These are phyloP conservation scores for Beauveria caledonica DNA, from an alignment of 2,329 filamentous ascomycete genomes.

Conservation along the genomic window DNA sequence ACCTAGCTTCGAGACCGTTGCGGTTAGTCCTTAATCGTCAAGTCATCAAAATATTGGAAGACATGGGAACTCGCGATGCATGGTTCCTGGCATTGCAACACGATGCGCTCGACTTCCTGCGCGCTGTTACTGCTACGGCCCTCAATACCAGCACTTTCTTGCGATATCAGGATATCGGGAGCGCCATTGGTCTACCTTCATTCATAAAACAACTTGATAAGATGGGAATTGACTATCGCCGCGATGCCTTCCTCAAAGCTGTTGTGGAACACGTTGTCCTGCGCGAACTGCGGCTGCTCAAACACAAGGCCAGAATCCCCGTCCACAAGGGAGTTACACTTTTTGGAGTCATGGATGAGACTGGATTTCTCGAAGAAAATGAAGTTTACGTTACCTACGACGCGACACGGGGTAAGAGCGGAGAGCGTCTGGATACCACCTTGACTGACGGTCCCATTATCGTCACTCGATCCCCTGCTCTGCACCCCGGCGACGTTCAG, in stretches of 20 bases:
- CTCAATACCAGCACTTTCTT: constrained; percentile 60
- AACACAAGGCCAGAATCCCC: constrained; percentile 69
- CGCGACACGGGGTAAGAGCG: constrained; percentile 19
- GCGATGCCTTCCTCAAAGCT: constrained; percentile 59
- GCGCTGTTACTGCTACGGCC: constrained; percentile 47
- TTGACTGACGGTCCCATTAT: constrained; percentile 40
- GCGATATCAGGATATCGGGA: constrained; percentile 51
- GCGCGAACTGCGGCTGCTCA: constrained; percentile 63
- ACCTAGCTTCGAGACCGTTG: constrained; percentile 57
- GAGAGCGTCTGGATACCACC: constrained; percentile 19
- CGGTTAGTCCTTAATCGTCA: constrained; percentile 68
- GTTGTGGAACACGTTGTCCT: constrained; percentile 63
- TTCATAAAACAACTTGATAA: constrained; percentile 52
- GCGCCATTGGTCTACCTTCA: constrained; percentile 49
- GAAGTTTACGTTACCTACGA: constrained; percentile 60
- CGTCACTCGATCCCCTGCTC: constrained; percentile 67
- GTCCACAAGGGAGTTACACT: constrained; percentile 64
- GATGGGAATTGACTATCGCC: constrained; percentile 55
- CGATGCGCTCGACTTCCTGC: constrained; percentile 50
- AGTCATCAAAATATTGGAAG: constrained; percentile 79
- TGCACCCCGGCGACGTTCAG: constrained; percentile 78
- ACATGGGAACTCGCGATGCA: constrained; percentile 50
- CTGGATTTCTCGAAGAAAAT: constrained; percentile 54
- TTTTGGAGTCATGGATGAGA: constrained; percentile 80
- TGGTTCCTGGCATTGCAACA: constrained; percentile 60